Evolutionary conservation across 2,329 filamentous ascomycete species (phyloP).

Genomic region (Zymoseptoria pseudotritici): DNA sequence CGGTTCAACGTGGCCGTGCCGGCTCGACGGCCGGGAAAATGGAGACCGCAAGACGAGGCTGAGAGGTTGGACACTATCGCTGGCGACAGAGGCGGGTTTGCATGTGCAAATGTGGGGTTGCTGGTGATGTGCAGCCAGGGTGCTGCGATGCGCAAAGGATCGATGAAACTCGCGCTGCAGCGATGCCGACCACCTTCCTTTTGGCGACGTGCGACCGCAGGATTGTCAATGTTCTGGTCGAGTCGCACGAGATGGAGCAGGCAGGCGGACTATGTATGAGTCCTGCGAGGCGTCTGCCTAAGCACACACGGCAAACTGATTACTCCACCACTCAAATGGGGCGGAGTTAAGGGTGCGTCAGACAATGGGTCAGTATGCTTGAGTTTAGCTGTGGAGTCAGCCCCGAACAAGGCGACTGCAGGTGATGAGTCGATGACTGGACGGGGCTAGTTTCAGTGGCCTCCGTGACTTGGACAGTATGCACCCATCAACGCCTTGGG

Average conservation of each 20-base stretch:
- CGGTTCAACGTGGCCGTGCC: conserved; percentile 2
- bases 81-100: not conserved
- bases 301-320: not conserved
- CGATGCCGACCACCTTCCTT: not conserved
- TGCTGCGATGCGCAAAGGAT: not conserved
- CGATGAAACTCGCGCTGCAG: not conserved
- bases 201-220: not conserved
- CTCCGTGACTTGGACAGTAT: not conserved
- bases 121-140: not conserved
- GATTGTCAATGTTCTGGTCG: not conserved
- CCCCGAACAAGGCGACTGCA: not conserved
- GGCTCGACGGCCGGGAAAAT: conserved; percentile 8
- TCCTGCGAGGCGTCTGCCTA: not conserved
- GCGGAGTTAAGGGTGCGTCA: not conserved
- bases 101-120: not conserved
- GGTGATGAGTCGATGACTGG: not conserved
- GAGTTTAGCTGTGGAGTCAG: not conserved
- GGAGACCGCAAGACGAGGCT: not conserved
- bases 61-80: not conserved
- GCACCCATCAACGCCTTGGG: not conserved
- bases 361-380: not conserved
- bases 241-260: not conserved
- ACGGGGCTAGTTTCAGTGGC: not conserved
- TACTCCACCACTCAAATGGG: not conserved
- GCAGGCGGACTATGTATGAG: not conserved